Evolutionary conservation across 805 yeast species (phyloP).

Genomic region (Deakozyma indianensis): DNA sequence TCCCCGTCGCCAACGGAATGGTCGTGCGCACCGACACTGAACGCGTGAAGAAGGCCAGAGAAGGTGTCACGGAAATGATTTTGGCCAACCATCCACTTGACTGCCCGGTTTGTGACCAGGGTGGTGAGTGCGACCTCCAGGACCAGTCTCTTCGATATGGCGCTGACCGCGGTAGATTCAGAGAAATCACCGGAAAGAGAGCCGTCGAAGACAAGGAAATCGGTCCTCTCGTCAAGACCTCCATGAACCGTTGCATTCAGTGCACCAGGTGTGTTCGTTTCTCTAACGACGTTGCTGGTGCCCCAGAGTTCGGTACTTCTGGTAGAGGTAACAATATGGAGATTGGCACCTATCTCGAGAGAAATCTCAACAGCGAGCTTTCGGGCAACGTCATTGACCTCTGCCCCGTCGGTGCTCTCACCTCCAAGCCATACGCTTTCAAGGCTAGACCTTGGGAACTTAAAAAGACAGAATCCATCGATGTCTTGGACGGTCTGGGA

Average conservation of each 20-base stretch:
- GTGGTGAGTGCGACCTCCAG: conserved; percentile 88
- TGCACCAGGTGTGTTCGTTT: conserved; percentile 86
- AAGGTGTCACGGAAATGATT: conserved; percentile 81
- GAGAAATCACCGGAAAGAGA: conserved; percentile 70
- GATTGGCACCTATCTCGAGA: conserved; percentile 77
- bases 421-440: conserved; percentile 85
- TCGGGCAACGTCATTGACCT: conserved; percentile 78
- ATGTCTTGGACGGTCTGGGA: conserved; percentile 72
- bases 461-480: conserved; percentile 76
- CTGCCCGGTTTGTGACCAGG: conserved; percentile 89
- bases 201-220: conserved; percentile 84
- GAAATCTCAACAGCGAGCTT: conserved; percentile 71
- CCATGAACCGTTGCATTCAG: conserved; percentile 87
- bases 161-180: conserved; percentile 72
- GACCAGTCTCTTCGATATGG: conserved; percentile 79
- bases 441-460: conserved; percentile 89
- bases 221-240: conserved; percentile 79
- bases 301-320: conserved; percentile 77
- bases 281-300: conserved; percentile 84
- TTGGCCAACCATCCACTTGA: conserved; percentile 83
- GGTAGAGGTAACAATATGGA: conserved; percentile 91
- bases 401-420: conserved; percentile 87
- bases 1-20: conserved; percentile 87
- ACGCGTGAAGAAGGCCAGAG: conserved; percentile 69
- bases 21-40: conserved; percentile 68